Evolutionary conservation across 176 grass and related monocot species (phyloP), one percentile per base, ranked within the genome.

Genomic region (Avena sativa): DNA sequence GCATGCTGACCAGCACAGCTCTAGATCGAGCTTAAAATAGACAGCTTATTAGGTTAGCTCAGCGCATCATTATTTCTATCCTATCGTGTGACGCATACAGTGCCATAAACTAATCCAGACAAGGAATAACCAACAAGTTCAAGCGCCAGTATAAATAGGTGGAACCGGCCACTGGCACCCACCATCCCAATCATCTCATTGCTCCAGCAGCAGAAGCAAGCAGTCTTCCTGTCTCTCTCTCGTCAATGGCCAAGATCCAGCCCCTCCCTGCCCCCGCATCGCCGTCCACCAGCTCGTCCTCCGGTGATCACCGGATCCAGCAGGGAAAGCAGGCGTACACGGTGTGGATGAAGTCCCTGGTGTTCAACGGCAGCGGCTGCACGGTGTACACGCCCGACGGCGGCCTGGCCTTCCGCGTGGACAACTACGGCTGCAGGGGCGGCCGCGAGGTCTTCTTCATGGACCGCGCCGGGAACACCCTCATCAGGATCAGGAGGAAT

Each of bases 281-380:
- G 38, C 6, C 38, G 38, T 40, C 38, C 79, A 13, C 59, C 12
- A 20, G 59, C 0, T 58, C 56, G 15, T 81, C 44, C 1, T 16
- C 20, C 6, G 20, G 5, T 0, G 19, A 7, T 3, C n/a, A 7
- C 3, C 61, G 13, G 15, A 6, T 43, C 5, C 6, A 43, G 40
- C 40, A 43, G 5, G 0, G 26, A 5, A 0, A 0, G 15, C 50
- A 77, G 8, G 66, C 86, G 40, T 97, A 89, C 85, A 95, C 93
- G 2, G 62, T 97, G 28, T 98, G 93, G 86, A 95, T 98, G 96
- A 98, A 93, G 78, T 98, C 93, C 17, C 88, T 95, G 70, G 93
- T 95, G 69, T 88, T 95, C 78, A 93, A 88, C 50, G 88, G 88
- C 59, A 93, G 85, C 20, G 91, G 91, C 32, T 98, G 93, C 88